Base-by-base conservation (phyloP, 257 asterid species). In the Gentiana dahurica region DNA sequence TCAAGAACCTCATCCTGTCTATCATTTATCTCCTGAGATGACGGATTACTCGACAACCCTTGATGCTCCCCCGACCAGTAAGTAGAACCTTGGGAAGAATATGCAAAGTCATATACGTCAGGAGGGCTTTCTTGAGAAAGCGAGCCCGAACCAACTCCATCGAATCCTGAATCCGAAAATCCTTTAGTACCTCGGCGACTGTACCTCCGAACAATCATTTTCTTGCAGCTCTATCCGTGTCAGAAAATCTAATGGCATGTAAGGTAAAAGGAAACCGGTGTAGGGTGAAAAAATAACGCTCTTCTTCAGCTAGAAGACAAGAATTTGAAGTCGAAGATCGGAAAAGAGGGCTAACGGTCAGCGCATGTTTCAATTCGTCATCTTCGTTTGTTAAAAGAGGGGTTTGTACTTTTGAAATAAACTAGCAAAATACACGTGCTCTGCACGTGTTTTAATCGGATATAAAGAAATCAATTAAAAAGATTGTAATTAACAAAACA, bases 151-250 rank as follows among this genome's bases (percentile, higher is more conserved):
- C 68, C 84, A 59, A 57, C 76, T 56, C 71, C 94, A 62, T 79
- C 65, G 24, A 67, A 73, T 39, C 69, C 74, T 45, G 70, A 53
- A 51, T 67, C 80, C 33, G 85, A 71, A 51, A 56, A 69, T 58
- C 81, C 73, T 50, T 79, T 55, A n/a, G 80, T 59, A 24, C 71
- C 61, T 62, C 87, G 85, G n/a, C 89, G 76, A 49, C 89, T 87
- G 72, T 79, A 73, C 7, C 77, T 79, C 49, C 89, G 74, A 37
- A 67, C 79, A 8, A 82, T 72, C 86, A 83, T 79, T 37, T 33
- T 49, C 39, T 7, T 4, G 37, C 53, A 54, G 49, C 62, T 46
- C 61, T 53, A 46, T 3, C 44, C 69, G 49, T 51, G 24, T 43
- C 13, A 52, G 37, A 58, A 46, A 53, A 57, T 37, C 2, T 10